These are phyloP conservation scores for Lagenidium giganteum DNA, from an alignment of 352 stramenopile genomes.

Conservation along the genomic window DNA sequence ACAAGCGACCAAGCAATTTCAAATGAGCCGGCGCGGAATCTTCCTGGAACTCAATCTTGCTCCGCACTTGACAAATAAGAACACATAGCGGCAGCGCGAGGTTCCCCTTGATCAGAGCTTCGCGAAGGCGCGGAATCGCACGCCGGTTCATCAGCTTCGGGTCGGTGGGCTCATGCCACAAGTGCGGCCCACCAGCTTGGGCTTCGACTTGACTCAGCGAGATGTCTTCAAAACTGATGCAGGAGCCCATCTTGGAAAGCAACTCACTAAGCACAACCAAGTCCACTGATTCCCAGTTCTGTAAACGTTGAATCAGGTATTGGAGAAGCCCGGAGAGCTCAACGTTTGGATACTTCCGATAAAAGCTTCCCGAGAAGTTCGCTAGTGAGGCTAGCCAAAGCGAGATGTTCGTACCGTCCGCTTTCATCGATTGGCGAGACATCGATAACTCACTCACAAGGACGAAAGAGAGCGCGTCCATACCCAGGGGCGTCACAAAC, in stretches of 20 bases:
- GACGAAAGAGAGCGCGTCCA: conserved; percentile 93
- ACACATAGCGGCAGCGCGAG: conserved; percentile 72
- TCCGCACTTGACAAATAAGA: conserved; percentile 82
- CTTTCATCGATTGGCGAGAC: conserved; percentile 80
- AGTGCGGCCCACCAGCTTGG: conserved; percentile 64
- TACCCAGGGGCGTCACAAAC: conserved; percentile 89
- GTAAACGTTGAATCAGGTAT: conserved; percentile 88
- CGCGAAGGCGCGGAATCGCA: conserved; percentile 72
- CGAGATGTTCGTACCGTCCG: conserved; percentile 89
- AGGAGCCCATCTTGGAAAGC: conserved; percentile 86
- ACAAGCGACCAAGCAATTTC: conserved; percentile 75
- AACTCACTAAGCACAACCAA: conserved; percentile 85
- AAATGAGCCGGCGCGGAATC: conserved; percentile 48
- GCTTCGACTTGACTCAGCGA: conserved; percentile 80
- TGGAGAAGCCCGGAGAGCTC: conserved; percentile 89
- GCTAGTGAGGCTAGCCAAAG: conserved; percentile 92
- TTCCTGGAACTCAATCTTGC: conserved; percentile 79
- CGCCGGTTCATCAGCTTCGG: conserved; percentile 82
- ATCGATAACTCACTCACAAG: conserved; percentile 89
- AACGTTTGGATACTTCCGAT: conserved; percentile 90
- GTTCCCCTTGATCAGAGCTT: conserved; percentile 78
- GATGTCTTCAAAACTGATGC: conserved; percentile 83
- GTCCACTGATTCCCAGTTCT: conserved; percentile 81
- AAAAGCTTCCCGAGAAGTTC: conserved; percentile 93
- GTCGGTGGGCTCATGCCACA: conserved; percentile 76